Evolutionary conservation across 179 eudicot species (phyloP).

Genomic region (Spinacia oleracea): DNA sequence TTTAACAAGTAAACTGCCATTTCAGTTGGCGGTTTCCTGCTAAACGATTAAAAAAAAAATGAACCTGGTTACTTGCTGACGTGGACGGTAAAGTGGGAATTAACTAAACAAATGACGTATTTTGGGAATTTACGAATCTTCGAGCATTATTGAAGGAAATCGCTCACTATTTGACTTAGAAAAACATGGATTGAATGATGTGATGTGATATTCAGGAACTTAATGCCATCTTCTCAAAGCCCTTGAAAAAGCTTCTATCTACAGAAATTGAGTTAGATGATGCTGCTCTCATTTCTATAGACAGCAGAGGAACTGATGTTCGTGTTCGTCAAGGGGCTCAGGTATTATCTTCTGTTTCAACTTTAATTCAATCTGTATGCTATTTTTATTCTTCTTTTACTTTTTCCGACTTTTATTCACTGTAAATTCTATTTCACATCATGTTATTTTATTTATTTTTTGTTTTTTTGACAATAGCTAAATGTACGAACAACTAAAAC

Average conservation of each 20-base stretch:
- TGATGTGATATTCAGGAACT: constrained; percentile 56
- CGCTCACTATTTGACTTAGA: background rate
- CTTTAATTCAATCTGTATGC: background rate
- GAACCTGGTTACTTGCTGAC: no score
- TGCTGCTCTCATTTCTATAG: constrained; percentile 93
- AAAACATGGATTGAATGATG: background rate
- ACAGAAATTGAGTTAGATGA: constrained; percentile 84
- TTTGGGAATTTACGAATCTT: no score
- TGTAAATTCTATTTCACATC: background rate
- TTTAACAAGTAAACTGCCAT: no score
- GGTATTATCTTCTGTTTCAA: constrained; percentile 35
- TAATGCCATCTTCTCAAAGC: constrained; percentile 91
- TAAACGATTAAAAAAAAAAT: no score
- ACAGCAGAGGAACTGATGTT: constrained; percentile 90
- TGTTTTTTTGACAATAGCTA: no score
- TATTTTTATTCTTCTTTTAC: background rate
- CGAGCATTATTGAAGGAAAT: no score
- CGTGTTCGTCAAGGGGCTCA: constrained; percentile 98
- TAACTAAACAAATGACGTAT: no score
- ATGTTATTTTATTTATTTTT: no score
- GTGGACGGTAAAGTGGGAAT: no score
- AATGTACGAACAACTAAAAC: no score
- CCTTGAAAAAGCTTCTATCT: constrained; percentile 78
- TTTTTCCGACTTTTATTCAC: background rate
- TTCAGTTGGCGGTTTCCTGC: no score